Conservation (phyloP, 352 stramenopile species). For the Globisporangium nunn region DNA sequence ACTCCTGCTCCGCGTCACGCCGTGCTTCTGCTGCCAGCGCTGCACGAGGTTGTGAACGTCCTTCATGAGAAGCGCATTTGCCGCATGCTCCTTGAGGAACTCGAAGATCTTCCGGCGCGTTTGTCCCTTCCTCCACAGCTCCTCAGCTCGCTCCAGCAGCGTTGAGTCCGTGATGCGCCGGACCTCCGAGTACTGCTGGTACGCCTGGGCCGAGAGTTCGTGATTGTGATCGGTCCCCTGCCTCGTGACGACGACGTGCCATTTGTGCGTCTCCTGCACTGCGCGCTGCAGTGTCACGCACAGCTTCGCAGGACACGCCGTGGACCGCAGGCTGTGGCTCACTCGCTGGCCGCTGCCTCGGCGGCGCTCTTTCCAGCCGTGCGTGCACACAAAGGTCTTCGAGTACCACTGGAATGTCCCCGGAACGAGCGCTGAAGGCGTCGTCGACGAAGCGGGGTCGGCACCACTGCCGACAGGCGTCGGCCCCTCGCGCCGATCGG, state of each 20-base stretch:
- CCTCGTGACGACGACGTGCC: slow-evolving; percentile 68
- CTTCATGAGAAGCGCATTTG: slow-evolving; percentile 63
- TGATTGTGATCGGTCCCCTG: slow-evolving; percentile 71
- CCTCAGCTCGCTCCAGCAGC: slow-evolving; percentile 45
- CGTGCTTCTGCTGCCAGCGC: slow-evolving; percentile 43
- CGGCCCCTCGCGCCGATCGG: slow-evolving; percentile 16
- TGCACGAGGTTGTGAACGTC: slow-evolving; percentile 78
- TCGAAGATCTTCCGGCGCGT: slow-evolving; percentile 63
- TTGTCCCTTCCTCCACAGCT: slow-evolving; percentile 48
- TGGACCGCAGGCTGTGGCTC: slow-evolving; percentile 61
- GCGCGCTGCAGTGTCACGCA: slow-evolving; percentile 61
- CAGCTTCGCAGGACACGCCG: slow-evolving; percentile 55
- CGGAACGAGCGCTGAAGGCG: slow-evolving; percentile 29
- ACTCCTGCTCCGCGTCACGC: slow-evolving; percentile 1
- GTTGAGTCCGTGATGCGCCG: slow-evolving; percentile 55
- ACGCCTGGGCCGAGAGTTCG: slow-evolving; percentile 44
- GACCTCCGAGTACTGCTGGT: slow-evolving; percentile 64
- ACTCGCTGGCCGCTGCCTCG: slow-evolving; percentile 62
- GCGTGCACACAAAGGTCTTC: slow-evolving; percentile 75
- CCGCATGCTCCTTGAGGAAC: slow-evolving; percentile 57
- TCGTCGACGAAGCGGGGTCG: background rate
- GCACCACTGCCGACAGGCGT: slow-evolving; percentile 3
- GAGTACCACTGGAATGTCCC: slow-evolving; percentile 67
- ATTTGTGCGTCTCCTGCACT: slow-evolving; percentile 20
- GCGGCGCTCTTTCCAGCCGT: slow-evolving; percentile 68